Evolutionary conservation across 2,329 filamentous ascomycete species (phyloP).

Genomic region (Paecilomyces variotii): DNA sequence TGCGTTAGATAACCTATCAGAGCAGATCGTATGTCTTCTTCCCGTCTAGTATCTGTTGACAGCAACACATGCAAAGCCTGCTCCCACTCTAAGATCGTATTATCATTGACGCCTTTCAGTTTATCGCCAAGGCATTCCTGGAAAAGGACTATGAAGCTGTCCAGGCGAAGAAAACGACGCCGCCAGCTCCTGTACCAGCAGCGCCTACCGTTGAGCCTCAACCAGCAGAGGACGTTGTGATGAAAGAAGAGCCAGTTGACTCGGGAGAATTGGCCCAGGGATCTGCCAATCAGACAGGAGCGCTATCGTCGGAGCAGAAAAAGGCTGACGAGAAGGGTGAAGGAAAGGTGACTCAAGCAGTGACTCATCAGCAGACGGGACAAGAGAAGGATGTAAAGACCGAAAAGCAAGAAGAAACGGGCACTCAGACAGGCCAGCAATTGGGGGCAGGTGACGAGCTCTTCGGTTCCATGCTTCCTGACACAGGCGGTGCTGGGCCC

Average conservation of each 20-base stretch:
- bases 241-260: conserved; percentile 17
- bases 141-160: conserved; percentile 34
- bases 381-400: conserved; percentile 14
- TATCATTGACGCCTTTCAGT: conserved; percentile 15
- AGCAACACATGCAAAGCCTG: background rate
- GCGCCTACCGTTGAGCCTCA: conserved; percentile 5
- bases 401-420: conserved; percentile 13
- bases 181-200: background rate
- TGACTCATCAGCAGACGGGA: conserved; percentile 8
- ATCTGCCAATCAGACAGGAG: conserved; percentile 12
- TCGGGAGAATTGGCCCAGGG: conserved; percentile 8
- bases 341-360: conserved; percentile 4
- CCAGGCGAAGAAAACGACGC: conserved; percentile 22
- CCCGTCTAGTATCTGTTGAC: background rate
- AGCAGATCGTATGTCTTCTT: conserved; percentile 32
- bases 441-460: conserved; percentile 24
- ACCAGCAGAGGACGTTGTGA: conserved; percentile 20
- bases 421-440: conserved; percentile 14
- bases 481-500: conserved; percentile 15
- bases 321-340: conserved; percentile 3
- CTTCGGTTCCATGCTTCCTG: conserved; percentile 34
- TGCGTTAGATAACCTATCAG: conserved; percentile 32
- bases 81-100: background rate
- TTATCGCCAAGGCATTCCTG: conserved; percentile 35
- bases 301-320: conserved; percentile 13